phyloP scores from a whole-genome alignment of 495 filamentous ascomycete species.

The Penicillium canariense region DNA sequence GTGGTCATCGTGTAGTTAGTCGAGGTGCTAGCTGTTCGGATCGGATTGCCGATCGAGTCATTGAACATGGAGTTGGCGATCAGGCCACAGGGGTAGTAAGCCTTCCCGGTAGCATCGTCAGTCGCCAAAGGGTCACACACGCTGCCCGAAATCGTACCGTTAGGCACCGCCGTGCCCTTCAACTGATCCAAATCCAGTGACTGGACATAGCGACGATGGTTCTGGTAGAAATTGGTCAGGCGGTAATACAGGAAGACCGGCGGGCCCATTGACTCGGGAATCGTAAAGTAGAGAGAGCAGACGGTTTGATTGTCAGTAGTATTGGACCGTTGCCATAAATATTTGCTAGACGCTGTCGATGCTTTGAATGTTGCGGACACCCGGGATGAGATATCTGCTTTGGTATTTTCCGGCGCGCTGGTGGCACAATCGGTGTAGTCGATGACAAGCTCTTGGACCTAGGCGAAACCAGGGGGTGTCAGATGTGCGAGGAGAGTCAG shows the following conservation, averaged over 20 bases:
- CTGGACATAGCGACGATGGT: conserved; percentile 93
- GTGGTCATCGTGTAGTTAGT: conserved; percentile 70
- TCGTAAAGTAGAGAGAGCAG: conserved; percentile 72
- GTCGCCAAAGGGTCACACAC: conserved; percentile 72
- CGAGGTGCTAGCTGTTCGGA: conserved; percentile 38
- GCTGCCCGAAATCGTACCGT: conserved; percentile 58
- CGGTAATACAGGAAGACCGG: conserved; percentile 91
- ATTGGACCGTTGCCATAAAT: conserved; percentile 21
- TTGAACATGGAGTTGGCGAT: conserved; percentile 98
- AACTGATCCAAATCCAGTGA: conserved; percentile 83
- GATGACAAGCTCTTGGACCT: conserved; percentile 89
- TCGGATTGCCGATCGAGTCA: conserved; percentile 72
- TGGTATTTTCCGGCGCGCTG: conserved; percentile 42
- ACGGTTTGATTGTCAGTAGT: conserved; percentile 23
- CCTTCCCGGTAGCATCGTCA: conserved; percentile 51
- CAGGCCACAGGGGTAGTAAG: conserved; percentile 92
- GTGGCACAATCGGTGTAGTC: conserved; percentile 79
- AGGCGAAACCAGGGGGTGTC: conserved; percentile 6
- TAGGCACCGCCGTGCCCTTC: conserved; percentile 63
- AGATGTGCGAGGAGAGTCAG: conserved; percentile 2
- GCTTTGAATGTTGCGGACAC: conserved; percentile 66
- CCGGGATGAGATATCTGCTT: conserved; percentile 45
- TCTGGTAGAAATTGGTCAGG: conserved; percentile 98
- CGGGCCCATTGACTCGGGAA: conserved; percentile 72
- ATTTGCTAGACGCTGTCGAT: conserved; percentile 24